Evolutionary conservation across 2,329 filamentous ascomycete genomes (phyloP).

Genomic region (Aspergillus sergii): DNA sequence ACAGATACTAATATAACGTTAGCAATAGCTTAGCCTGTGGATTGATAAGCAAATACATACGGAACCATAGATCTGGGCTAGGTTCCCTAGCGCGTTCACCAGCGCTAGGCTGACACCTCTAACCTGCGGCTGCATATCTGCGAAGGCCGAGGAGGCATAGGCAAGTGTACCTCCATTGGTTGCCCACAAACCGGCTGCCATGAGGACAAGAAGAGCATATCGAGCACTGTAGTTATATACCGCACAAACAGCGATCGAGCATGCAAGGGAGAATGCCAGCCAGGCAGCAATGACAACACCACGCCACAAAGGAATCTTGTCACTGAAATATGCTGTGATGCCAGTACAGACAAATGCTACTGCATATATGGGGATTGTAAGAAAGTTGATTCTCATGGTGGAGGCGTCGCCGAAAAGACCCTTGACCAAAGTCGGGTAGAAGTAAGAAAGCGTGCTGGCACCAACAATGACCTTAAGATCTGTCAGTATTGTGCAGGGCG

Average conservation of each 20-base stretch:
- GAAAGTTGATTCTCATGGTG: slow-evolving; percentile 25
- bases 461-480: slow-evolving; percentile 38
- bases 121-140: slow-evolving; percentile 51
- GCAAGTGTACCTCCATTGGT: slow-evolving; percentile 56
- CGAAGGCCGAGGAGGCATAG: slow-evolving; percentile 57
- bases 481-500: background rate
- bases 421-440: slow-evolving; percentile 33
- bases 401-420: slow-evolving; percentile 30
- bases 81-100: slow-evolving; percentile 58
- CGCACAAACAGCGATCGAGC: slow-evolving; percentile 44
- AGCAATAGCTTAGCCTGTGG: background rate
- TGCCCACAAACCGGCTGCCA: slow-evolving; percentile 59
- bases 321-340: slow-evolving; percentile 51
- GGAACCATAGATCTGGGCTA: slow-evolving; percentile 58
- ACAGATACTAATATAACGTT: slow-evolving; percentile 42
- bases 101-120: slow-evolving; percentile 57
- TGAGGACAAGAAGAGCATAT: slow-evolving; percentile 58
- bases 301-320: slow-evolving; percentile 49
- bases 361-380: slow-evolving; percentile 55
- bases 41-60: background rate
- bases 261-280: slow-evolving; percentile 46
- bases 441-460: slow-evolving; percentile 35
- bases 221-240: slow-evolving; percentile 57
- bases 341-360: slow-evolving; percentile 55
- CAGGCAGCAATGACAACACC: slow-evolving; percentile 54